Conservation (phyloP, 371 early-diverging fungal genomes). For the Syncephalastrum monosporum region DNA sequence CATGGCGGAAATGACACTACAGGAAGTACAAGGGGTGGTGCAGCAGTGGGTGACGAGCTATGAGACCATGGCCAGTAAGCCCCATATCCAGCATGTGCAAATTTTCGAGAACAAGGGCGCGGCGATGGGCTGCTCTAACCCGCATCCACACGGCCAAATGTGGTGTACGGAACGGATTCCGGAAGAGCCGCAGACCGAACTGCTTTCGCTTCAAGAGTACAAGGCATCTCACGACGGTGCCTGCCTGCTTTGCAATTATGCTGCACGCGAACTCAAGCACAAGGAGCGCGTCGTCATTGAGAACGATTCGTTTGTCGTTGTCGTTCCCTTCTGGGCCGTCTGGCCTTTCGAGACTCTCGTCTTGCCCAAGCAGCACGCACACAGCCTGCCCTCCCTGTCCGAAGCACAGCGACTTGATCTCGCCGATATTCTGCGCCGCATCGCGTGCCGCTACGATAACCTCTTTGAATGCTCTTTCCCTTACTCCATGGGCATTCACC, state of each 20-base stretch:
- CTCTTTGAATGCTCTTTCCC: constrained; percentile 91
- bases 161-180: constrained; percentile 90
- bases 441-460: constrained; percentile 89
- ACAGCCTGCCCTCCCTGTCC: constrained; percentile 54
- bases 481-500: constrained; percentile 94
- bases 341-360: constrained; percentile 96
- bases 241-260: constrained; percentile 85
- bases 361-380: constrained; percentile 67
- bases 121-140: constrained; percentile 95
- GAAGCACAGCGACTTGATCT: constrained; percentile 47
- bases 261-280: constrained; percentile 58
- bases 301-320: constrained; percentile 75
- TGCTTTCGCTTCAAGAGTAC: constrained; percentile 60
- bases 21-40: constrained; percentile 69
- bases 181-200: constrained; percentile 72
- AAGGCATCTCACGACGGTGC: constrained; percentile 34
- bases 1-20: constrained; percentile 77
- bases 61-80: constrained; percentile 39
- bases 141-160: constrained; percentile 90
- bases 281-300: constrained; percentile 74
- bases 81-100: constrained; percentile 74
- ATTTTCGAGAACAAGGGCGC: constrained; percentile 97
- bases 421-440: constrained; percentile 70
- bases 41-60: constrained; percentile 72
- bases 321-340: constrained; percentile 94